Conservation (phyloP, 1,284 basidiomycete genomes). For the Entoloma clypeatum region DNA sequence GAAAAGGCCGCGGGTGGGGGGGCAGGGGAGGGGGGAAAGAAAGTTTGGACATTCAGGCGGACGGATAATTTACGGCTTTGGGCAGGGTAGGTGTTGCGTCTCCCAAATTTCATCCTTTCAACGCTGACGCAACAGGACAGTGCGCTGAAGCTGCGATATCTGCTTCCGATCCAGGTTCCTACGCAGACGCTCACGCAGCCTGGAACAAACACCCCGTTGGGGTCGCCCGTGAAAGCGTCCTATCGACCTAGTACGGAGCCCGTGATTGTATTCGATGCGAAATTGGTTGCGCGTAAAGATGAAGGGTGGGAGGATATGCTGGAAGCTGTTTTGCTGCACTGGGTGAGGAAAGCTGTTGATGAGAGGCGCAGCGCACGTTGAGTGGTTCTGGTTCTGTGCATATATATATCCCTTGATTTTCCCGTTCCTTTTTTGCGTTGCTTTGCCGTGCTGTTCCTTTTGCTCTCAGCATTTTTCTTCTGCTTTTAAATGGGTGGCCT, state of each 20-base stretch:
- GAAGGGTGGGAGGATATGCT: conserved; percentile 82
- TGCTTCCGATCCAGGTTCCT: conserved; percentile 62
- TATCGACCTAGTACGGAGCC: conserved; percentile 28
- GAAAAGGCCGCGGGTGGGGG: conserved; percentile 34
- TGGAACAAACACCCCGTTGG: conserved; percentile 22
- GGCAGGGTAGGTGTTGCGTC: conserved; percentile 55
- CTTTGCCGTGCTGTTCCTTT: background rate
- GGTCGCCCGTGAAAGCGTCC: conserved; percentile 23
- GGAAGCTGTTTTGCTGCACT: conserved; percentile 53
- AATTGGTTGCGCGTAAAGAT: conserved; percentile 66
- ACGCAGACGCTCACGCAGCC: conserved; percentile 28
- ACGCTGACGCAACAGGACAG: conserved; percentile 33
- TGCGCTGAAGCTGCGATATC: conserved; percentile 77
- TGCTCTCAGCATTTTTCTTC: no score
- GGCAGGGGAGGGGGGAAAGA: conserved; percentile 31
- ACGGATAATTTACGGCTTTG: conserved; percentile 81
- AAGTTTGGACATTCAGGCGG: conserved; percentile 77
- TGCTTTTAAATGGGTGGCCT: no score
- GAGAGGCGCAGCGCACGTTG: conserved; percentile 46
- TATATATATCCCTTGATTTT: background rate
- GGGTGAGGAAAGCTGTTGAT: conserved; percentile 66
- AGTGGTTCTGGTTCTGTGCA: no score
- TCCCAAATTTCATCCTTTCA: conserved; percentile 1
- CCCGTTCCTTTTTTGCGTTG: background rate
- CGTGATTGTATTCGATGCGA: conserved; percentile 64